These are phyloP conservation scores for Apiotrichum porosum DNA, from an alignment of 1,284 basidiomycete genomes.

Conservation along the genomic window DNA sequence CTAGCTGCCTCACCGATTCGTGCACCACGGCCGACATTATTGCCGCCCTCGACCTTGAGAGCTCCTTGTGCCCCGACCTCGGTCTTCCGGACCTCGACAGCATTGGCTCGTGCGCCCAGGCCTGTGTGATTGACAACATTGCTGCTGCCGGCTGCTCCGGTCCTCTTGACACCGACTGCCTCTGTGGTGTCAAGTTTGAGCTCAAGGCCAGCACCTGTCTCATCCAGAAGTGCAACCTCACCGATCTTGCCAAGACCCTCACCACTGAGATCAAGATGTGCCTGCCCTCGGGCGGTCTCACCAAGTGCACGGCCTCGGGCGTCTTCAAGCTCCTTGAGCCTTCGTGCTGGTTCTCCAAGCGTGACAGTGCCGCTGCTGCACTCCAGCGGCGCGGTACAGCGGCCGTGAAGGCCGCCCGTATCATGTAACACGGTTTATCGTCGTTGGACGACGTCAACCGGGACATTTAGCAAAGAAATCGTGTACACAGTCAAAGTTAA, in stretches of 20 bases:
- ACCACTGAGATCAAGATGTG: not conserved
- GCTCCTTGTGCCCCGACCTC: conserved; percentile 5
- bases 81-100: conserved; percentile 1
- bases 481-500: no score
- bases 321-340: not conserved
- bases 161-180: conserved; percentile 5
- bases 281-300: not conserved
- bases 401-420: not conserved
- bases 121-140: conserved; percentile 5
- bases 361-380: no score
- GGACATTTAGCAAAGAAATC: no score
- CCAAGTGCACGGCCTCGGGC: not conserved
- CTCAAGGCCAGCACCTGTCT: not conserved
- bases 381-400: not conserved
- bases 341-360: not conserved
- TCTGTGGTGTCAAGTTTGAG: conserved; percentile 1
- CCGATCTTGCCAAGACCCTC: not conserved
- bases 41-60: not conserved
- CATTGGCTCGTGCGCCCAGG: not conserved
- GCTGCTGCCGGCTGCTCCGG: not conserved
- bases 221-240: conserved; percentile 1
- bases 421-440: no score
- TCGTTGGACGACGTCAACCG: no score
- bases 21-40: conserved; percentile 1
- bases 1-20: not conserved